phyloP scores from a whole-genome alignment of 2,329 filamentous ascomycete genomes.

The Emergomyces pasteurianus region DNA sequence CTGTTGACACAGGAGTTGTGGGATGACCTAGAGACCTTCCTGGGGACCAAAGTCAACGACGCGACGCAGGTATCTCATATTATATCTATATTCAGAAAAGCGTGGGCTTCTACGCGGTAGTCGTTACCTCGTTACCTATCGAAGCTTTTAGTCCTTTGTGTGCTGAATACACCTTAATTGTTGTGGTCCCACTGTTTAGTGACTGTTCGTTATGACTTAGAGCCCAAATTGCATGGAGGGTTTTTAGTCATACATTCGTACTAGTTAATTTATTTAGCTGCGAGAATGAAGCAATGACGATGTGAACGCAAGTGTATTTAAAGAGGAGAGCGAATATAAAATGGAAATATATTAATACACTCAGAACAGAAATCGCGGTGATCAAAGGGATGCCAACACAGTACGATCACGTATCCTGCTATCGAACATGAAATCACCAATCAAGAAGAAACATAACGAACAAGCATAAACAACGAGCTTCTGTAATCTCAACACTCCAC shows the following conservation, averaged over 20 bases:
- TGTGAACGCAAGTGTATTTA: background rate
- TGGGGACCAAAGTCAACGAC: slow-evolving; percentile 68
- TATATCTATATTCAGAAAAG: slow-evolving; percentile 54
- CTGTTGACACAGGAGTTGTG: slow-evolving; percentile 69
- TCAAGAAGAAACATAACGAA: background rate
- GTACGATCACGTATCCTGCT: background rate
- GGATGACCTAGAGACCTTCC: slow-evolving; percentile 68
- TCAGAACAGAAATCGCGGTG: background rate
- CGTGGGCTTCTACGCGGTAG: slow-evolving; percentile 43
- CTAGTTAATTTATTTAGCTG: background rate
- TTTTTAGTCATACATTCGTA: background rate
- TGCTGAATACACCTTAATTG: background rate
- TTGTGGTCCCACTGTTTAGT: background rate
- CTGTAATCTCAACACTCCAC: background rate
- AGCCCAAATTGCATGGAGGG: background rate
- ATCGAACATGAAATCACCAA: background rate
- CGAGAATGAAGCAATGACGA: background rate
- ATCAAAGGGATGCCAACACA: background rate
- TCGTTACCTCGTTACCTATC: background rate
- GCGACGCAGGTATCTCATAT: slow-evolving; percentile 52
- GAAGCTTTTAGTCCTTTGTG: background rate
- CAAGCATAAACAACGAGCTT: background rate
- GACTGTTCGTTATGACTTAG: background rate
- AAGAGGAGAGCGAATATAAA: background rate
- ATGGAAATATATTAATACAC: background rate